These are phyloP conservation scores for Sphaerobolus stellatus DNA, from an alignment of 1,284 basidiomycete species.

Conservation along the genomic window DNA sequence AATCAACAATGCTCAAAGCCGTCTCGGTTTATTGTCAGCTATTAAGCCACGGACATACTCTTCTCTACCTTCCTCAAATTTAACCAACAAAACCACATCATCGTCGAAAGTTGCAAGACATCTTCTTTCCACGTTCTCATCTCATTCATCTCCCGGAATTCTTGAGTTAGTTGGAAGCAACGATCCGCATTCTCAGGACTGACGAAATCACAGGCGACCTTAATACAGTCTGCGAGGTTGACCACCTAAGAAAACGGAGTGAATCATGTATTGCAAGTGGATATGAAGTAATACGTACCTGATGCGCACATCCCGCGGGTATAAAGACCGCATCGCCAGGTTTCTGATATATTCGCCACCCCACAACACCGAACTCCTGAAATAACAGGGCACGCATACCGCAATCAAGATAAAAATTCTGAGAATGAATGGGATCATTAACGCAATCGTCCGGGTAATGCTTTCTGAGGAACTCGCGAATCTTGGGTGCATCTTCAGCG, in stretches of 20 bases:
- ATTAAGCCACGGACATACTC: too few species aligned
- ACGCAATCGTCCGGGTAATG: conserved; percentile 52
- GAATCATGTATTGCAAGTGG: not conserved
- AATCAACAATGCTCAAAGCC: too few species aligned
- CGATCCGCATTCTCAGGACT: conserved; percentile 87
- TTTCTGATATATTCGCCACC: conserved; percentile 83
- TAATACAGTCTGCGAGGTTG: conserved; percentile 90
- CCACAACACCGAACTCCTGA: conserved; percentile 67
- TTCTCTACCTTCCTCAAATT: conserved; percentile 7
- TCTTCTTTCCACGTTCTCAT: conserved; percentile 91
- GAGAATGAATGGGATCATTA: conserved; percentile 89
- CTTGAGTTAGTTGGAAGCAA: conserved; percentile 81
- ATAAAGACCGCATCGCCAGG: conserved; percentile 96
- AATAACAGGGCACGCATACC: conserved; percentile 67
- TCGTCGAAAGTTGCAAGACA: conserved; percentile 85
- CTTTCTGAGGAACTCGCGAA: conserved; percentile 71
- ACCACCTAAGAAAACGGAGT: conserved; percentile 52
- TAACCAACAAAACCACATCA: conserved; percentile 92
- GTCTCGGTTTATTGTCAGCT: too few species aligned
- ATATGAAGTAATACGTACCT: conserved; percentile 50
- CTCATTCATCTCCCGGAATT: conserved; percentile 88
- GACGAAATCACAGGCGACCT: conserved; percentile 96
- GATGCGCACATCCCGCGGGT: conserved; percentile 93
- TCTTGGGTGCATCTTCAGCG: conserved; percentile 76
- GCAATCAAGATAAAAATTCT: conserved; percentile 83